Evolutionary conservation across 1,284 basidiomycete species (phyloP), one percentile per base, ranked within the genome.

Genomic region (Cystobasidium sp.): DNA sequence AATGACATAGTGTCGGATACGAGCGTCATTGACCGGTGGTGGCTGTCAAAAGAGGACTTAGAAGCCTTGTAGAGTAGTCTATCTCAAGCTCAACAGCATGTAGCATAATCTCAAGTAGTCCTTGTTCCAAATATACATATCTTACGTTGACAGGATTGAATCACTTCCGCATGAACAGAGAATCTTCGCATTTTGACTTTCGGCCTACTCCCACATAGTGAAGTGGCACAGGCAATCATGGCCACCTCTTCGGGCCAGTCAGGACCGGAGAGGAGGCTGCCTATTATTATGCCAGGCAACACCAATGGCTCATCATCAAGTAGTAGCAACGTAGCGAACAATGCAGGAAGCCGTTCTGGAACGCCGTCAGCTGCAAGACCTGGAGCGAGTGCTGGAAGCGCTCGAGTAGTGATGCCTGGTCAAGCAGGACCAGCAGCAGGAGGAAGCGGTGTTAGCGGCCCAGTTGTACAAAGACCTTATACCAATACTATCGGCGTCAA

Each of bases 401-500:
- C 70, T 24, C 16, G 70, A n/a, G 53, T 73, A 41, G 70, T 73
- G 0, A 66, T 73, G 44, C 70, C 70, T 9, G 63, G 70, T 18
- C 37, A 55, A 22, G 44, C 47, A 37, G 24, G 39, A 22, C n/a
- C 47, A 39, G 39, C 61, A 39, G 47, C 69, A 49, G 58, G 47
- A 53, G 6, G 59, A 75, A 41, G 77, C n/a, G 24, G 24, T 37
- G 68, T 8, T 31, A 31, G 31, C 14, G 58, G 55, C 4, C 49
- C 69, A 62, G 75, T 75, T 41, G 78, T 78, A 22, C 51, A 74
- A 18, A 43, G 78, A 18, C 55, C 62, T 18, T 71, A 71, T 12
- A 71, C 75, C 20, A 80, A 81, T 59, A 77, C 91, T 70, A 91
- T 95, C 74, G 85, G 94, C 43, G 86, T 94, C 74, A 93, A 86